Base-by-base conservation (phyloP, 768 basidiomycete genomes). In the Hericium erinaceus region DNA sequence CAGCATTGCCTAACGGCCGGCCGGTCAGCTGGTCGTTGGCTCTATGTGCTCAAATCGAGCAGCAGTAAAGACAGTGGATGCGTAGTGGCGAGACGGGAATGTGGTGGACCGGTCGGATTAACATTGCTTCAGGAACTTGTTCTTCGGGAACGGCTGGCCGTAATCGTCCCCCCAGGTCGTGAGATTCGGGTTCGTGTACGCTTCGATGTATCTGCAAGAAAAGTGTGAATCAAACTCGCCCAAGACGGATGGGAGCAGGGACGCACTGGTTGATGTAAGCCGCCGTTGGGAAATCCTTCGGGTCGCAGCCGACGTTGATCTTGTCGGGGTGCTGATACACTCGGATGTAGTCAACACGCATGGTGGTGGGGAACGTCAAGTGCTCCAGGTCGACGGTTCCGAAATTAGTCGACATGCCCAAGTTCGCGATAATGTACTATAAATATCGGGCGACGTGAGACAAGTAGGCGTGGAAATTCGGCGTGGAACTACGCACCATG, bases 311-410 rank as follows among this genome's bases (percentile, higher is more conserved):
- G 39, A 82, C 72, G 61, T 83, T 83, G 62, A 74, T 70, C 9
- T 68, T 63, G 57, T 72, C 68, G 52, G 74, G 67, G 28, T 73
- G 71, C 63, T 87, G 86, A 64, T 86, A 88, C 9, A 95, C 87
- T 1, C 93, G 81, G 57, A 95, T 82, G 58, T 83, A 95, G 65
- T 95, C 93, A 52, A 94, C 72, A 56, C 74, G 73, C 87, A 94
- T 85, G 18, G 68, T 73, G 16, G 84, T 70, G 5, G 71, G 71
- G 67, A 83, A 84, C 20, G 66, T 69, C 22, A 86, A 68, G 58
- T 83, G 71, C 1, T 67, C 71, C 44, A 79, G 72, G 59, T 86
- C 82, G 60, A 85, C 78, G 8, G 64, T 62, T 51, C 82, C 84
- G 65, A 87, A 87, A 64, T 78, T 77, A 20, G 73, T 70, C 5